A percentile compares a stretch with the other conserved stretches of the same genome.
phyloP scores from a whole-genome alignment of 2,329 filamentous ascomycete genomes.

The Aureobasidium uvarum region DNA sequence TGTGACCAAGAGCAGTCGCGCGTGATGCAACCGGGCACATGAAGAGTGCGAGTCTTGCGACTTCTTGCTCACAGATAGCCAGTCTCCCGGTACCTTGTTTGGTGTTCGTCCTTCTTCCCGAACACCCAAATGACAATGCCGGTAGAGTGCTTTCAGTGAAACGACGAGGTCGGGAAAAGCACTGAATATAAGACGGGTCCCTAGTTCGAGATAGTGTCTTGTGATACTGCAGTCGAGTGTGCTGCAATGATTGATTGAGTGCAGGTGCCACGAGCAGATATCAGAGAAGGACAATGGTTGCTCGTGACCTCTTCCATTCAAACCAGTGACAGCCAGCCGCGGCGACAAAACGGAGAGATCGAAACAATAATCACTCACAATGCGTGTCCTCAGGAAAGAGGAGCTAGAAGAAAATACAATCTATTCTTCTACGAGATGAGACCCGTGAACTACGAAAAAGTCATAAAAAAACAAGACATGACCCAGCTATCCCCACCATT shows the following conservation, averaged over 20 bases:
- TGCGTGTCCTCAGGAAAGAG: not conserved
- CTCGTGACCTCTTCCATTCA: not conserved
- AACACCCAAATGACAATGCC: too few relatives aligned
- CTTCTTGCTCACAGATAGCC: too few relatives aligned
- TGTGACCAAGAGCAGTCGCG: too few relatives aligned
- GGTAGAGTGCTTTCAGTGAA: too few relatives aligned
- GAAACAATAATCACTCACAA: not conserved
- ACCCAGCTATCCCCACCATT: conserved; percentile 10
- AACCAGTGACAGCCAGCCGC: not conserved
- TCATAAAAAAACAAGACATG: conserved; percentile 14
- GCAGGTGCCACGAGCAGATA: not conserved
- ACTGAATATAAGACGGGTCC: too few relatives aligned
- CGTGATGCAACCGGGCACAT: too few relatives aligned
- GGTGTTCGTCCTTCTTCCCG: too few relatives aligned
- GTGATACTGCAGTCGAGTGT: too few relatives aligned
- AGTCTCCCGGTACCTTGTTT: too few relatives aligned
- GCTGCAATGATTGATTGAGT: not conserved
- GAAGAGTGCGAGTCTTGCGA: too few relatives aligned
- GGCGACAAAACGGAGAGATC: not conserved
- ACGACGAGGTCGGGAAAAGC: too few relatives aligned
- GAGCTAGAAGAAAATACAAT: not conserved
- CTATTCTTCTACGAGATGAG: not conserved
- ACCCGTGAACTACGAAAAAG: not conserved
- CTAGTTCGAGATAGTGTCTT: too few relatives aligned
- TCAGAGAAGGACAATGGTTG: not conserved